Evolutionary conservation across 768 basidiomycete genomes (phyloP).

Genomic region (Kwoniella heveanensis): DNA sequence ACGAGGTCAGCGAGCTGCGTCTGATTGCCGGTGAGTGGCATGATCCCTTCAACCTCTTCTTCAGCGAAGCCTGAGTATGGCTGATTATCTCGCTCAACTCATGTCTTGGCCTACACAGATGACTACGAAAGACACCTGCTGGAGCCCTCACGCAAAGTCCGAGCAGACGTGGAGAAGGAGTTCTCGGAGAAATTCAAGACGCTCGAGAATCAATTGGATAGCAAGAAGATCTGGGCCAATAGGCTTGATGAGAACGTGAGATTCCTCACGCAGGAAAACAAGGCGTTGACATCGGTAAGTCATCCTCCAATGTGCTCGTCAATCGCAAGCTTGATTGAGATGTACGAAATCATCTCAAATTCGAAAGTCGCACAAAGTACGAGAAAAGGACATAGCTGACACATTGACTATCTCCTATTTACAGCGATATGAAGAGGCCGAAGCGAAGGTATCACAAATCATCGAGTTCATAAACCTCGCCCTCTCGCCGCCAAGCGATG

Average conservation of each 20-base stretch:
- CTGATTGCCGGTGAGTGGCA: conserved; percentile 53
- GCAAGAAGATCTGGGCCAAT: conserved; percentile 49
- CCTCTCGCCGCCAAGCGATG: conserved; percentile 13
- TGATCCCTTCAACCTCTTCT: background rate
- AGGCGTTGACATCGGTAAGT: conserved; percentile 35
- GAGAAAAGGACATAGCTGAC: background rate
- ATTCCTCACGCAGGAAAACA: conserved; percentile 44
- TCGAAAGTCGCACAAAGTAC: no score
- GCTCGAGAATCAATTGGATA: conserved; percentile 39
- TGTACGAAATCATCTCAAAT: no score
- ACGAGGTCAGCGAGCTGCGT: conserved; percentile 77
- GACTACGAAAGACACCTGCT: conserved; percentile 52
- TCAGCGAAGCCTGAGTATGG: background rate
- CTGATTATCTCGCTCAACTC: conserved; percentile 1
- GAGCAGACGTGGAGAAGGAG: conserved; percentile 55
- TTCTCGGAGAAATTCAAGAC: conserved; percentile 43
- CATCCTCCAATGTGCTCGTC: no score
- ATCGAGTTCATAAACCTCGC: conserved; percentile 36
- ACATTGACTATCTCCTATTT: background rate
- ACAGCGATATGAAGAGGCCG: conserved; percentile 35
- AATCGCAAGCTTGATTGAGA: no score
- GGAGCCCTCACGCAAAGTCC: conserved; percentile 51
- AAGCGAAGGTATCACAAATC: conserved; percentile 33
- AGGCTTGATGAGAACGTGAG: conserved; percentile 50
- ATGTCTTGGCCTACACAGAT: conserved; percentile 23